Conservation (phyloP, 495 filamentous ascomycete species). For the Aspergillus homomorphus region DNA sequence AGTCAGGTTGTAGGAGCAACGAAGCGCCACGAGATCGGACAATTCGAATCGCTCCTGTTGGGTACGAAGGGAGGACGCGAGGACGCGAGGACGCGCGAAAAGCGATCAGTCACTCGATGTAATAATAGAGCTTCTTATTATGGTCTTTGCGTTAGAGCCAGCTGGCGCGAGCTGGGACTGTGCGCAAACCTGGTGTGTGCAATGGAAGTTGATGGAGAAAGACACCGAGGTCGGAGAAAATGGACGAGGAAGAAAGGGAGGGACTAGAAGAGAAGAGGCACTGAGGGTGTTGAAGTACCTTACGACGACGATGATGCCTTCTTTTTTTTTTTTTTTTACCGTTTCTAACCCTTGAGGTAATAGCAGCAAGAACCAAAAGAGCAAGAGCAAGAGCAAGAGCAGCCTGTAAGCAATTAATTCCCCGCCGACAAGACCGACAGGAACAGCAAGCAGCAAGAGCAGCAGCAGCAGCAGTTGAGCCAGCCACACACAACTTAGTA, state of each 20-base stretch:
- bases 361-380: not conserved
- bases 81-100: slow-evolving; percentile 9
- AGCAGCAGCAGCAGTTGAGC: slow-evolving; percentile 4
- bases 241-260: not conserved
- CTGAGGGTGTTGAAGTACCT: not conserved
- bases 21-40: not conserved
- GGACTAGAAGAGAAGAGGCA: not conserved
- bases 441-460: slow-evolving; percentile 1
- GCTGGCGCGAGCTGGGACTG: slow-evolving; percentile 1
- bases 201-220: slow-evolving; percentile 3
- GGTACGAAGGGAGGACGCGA: not conserved
- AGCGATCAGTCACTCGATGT: slow-evolving; percentile 6
- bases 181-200: slow-evolving; percentile 7
- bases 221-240: not conserved
- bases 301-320: slow-evolving; percentile 2
- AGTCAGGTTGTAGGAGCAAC: not conserved
- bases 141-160: not conserved
- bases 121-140: not conserved
- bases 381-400: not conserved
- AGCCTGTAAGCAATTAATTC: too few species aligned
- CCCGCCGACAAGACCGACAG: too few species aligned
- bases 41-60: not conserved
- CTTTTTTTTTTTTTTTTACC: not conserved
- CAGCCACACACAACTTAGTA: not conserved
- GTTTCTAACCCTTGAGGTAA: not conserved